A percentile compares a stretch with the other conserved stretches of the same genome.
Evolutionary conservation across 106 monocot species (phyloP).

Genomic region (Cymbidium sinense): DNA sequence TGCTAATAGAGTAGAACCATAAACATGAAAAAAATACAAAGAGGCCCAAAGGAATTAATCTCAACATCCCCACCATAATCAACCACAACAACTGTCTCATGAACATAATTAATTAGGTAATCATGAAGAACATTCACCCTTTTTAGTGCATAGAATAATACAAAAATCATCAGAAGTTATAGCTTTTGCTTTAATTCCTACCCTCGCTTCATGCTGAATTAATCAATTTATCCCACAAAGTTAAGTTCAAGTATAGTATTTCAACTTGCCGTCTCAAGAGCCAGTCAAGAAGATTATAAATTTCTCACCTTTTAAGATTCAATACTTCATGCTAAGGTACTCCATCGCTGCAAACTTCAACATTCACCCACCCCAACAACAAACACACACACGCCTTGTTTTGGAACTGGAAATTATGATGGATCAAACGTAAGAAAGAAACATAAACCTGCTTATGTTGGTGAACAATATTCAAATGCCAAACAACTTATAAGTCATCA

Average conservation of each 20-base stretch:
- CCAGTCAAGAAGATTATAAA: not conserved
- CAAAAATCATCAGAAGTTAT: too few relatives aligned
- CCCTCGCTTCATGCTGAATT: not conserved
- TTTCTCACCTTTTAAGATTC: not conserved
- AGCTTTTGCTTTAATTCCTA: too few relatives aligned
- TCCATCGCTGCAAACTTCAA: not conserved
- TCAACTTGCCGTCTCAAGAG: not conserved
- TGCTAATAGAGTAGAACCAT: too few relatives aligned
- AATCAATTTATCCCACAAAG: not conserved
- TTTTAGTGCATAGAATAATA: too few relatives aligned
- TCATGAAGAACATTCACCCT: too few relatives aligned
- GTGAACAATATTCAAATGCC: not conserved
- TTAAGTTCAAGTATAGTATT: not conserved
- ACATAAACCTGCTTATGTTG: not conserved
- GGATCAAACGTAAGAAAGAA: not conserved
- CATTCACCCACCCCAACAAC: not conserved
- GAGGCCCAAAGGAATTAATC: too few relatives aligned
- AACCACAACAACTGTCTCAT: too few relatives aligned
- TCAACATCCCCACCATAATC: too few relatives aligned
- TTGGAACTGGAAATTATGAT: not conserved
- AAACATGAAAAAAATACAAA: too few relatives aligned
- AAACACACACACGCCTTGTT: not conserved
- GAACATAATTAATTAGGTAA: too few relatives aligned
- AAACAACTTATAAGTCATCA: not conserved
- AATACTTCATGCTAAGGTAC: not conserved